Evolutionary conservation across 2,329 filamentous ascomycete genomes (phyloP).

Genomic region (Monosporascus sp.): DNA sequence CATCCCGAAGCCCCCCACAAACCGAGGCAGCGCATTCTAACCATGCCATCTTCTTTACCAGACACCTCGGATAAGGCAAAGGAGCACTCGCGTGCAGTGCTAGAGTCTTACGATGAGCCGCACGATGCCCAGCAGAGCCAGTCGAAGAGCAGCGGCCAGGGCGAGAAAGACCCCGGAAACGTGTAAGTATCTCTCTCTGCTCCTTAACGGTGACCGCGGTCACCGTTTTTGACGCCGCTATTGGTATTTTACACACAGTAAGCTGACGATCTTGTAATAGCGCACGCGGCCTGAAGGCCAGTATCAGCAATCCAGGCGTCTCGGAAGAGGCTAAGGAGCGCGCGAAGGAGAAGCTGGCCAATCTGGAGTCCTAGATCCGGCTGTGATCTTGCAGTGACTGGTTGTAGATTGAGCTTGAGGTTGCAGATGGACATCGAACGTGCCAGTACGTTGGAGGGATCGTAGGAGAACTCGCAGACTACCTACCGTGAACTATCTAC

Average conservation of each 20-base stretch:
- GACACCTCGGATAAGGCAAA: slow-evolving; percentile 5
- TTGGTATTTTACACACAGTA: too few relatives aligned
- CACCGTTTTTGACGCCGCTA: too few relatives aligned
- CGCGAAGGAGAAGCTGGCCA: slow-evolving; percentile 5
- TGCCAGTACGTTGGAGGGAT: too few relatives aligned
- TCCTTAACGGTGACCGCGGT: background rate
- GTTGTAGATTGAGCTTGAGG: too few relatives aligned
- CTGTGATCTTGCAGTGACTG: too few relatives aligned
- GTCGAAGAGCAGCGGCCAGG: slow-evolving; percentile 1
- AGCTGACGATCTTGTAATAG: background rate
- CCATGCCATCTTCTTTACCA: background rate
- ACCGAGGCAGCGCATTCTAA: too few relatives aligned
- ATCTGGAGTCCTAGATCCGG: background rate
- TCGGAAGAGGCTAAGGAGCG: slow-evolving; percentile 5
- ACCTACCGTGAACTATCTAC: too few relatives aligned
- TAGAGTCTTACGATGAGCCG: slow-evolving; percentile 1
- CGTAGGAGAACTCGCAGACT: too few relatives aligned
- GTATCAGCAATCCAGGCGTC: slow-evolving; percentile 5
- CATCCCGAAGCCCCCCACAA: too few relatives aligned
- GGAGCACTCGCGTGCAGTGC: slow-evolving; percentile 2
- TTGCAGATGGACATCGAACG: too few relatives aligned
- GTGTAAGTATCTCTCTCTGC: slow-evolving; percentile 3
- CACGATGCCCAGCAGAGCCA: background rate
- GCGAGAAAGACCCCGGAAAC: slow-evolving; percentile 3
- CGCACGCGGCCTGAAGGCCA: slow-evolving; percentile 3